Percentiles rank a stretch among this genome's conserved stretches.
These are phyloP conservation scores for Taphrina betulina DNA, from an alignment of 1,139 yeast species.

Conservation along the genomic window DNA sequence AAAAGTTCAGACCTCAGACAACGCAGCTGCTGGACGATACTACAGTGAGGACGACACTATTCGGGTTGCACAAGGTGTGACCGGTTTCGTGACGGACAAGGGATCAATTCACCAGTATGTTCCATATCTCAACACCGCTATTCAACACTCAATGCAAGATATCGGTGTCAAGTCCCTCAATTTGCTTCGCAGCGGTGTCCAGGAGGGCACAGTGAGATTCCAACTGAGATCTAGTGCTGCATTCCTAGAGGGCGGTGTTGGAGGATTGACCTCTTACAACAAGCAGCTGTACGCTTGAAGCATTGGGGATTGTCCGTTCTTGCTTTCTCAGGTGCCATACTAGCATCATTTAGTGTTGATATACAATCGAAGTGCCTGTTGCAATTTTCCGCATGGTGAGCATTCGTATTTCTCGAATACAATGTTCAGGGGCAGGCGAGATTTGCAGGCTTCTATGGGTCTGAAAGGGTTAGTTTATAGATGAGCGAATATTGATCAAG, in stretches of 20 bases:
- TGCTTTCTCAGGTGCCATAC: not conserved
- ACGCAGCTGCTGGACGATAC: conserved; percentile 97
- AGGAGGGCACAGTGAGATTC: conserved; percentile 74
- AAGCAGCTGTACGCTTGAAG: conserved; percentile 69
- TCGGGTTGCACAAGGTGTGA: conserved; percentile 98
- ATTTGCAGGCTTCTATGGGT: no score
- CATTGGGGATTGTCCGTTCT: not conserved
- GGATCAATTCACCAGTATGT: conserved; percentile 91
- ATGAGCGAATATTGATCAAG: no score
- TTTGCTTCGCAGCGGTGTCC: conserved; percentile 65
- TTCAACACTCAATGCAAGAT: conserved; percentile 98
- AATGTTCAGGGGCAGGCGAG: no score
- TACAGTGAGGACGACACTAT: conserved; percentile 94
- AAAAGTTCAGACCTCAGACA: conserved; percentile 61
- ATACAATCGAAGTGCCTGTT: not conserved
- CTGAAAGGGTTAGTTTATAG: no score
- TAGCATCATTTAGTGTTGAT: not conserved
- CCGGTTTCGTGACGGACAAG: conserved; percentile 95
- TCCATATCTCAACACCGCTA: conserved; percentile 91
- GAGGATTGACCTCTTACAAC: conserved; percentile 94
- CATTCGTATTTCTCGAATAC: no score
- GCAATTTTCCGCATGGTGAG: no score
- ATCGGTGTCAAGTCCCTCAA: conserved; percentile 76
- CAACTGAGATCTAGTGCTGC: conserved; percentile 99
- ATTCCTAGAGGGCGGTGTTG: conserved; percentile 98